A percentile compares a stretch with the other conserved stretches of the same genome.
Evolutionary conservation across 1,284 basidiomycete species (phyloP).

Genomic region (Xerocomus amazonicus): DNA sequence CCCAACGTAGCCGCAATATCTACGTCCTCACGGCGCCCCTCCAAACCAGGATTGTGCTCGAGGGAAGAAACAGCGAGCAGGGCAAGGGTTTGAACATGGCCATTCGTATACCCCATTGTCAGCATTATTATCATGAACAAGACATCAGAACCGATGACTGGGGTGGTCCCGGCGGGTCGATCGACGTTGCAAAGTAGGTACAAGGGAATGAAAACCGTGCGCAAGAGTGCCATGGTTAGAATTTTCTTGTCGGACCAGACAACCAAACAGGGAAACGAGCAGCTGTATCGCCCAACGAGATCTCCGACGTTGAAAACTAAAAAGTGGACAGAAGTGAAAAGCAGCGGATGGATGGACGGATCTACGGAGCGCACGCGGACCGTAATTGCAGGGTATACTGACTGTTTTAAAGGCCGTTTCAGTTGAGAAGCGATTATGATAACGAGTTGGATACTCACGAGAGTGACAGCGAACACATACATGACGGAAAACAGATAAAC

Average conservation of each 20-base stretch:
- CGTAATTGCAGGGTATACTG: conserved; percentile 84
- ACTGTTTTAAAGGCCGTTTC: conserved; percentile 40
- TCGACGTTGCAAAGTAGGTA: conserved; percentile 83
- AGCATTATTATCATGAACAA: conserved; percentile 74
- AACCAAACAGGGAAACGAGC: conserved; percentile 60
- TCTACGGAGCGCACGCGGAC: conserved; percentile 68
- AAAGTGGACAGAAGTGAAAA: conserved; percentile 73
- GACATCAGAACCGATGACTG: conserved; percentile 68
- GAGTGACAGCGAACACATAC: conserved; percentile 74
- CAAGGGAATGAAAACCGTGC: conserved; percentile 78
- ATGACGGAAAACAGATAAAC: conserved; percentile 70
- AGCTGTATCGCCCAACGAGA: conserved; percentile 71
- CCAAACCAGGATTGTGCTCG: conserved; percentile 65
- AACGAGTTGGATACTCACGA: conserved; percentile 50
- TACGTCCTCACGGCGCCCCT: conserved; percentile 66
- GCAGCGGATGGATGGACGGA: conserved; percentile 52
- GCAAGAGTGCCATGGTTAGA: conserved; percentile 58
- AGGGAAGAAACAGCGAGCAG: conserved; percentile 73
- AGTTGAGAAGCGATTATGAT: background rate
- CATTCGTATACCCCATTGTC: conserved; percentile 73
- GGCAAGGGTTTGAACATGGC: conserved; percentile 65
- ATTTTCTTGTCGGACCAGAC: conserved; percentile 67
- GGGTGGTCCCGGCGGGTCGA: conserved; percentile 34
- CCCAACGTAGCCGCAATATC: conserved; percentile 81
- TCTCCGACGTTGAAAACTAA: conserved; percentile 76